Conservation (phyloP, 352 stramenopile species). For the Phytophthora citricola region DNA sequence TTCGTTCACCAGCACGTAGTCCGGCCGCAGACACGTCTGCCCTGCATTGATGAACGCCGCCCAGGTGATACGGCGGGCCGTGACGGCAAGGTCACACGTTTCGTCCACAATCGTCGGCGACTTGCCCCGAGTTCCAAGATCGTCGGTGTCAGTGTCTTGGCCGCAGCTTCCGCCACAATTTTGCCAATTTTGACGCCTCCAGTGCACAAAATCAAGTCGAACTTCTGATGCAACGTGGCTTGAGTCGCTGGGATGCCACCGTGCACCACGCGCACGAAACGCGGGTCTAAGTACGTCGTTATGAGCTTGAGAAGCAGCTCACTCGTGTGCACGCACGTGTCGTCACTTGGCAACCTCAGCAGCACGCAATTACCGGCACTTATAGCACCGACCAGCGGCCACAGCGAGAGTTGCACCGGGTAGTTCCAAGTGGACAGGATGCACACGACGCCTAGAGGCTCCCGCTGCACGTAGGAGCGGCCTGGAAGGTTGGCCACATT, state of each 20-base stretch:
- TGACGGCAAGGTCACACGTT: constrained; percentile 57
- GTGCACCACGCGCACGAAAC: constrained; percentile 78
- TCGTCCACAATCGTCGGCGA: constrained; percentile 86
- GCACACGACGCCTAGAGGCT: constrained; percentile 85
- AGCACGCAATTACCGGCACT: constrained; percentile 93
- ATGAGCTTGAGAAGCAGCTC: constrained; percentile 58
- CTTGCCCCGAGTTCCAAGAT: constrained; percentile 96
- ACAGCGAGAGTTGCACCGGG: constrained; percentile 77
- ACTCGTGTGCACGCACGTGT: constrained; percentile 57
- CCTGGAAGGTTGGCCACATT: constrained; percentile 63
- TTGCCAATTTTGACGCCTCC: constrained; percentile 78
- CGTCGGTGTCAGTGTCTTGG: constrained; percentile 94
- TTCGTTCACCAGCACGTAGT: constrained; percentile 92
- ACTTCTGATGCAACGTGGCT: constrained; percentile 73
- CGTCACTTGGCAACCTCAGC: constrained; percentile 91
- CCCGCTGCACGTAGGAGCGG: constrained; percentile 56
- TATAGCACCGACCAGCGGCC: constrained; percentile 80
- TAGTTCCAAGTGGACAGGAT: constrained; percentile 94
- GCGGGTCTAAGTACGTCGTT: constrained; percentile 63
- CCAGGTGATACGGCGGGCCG: constrained; percentile 84
- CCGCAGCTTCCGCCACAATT: constrained; percentile 90
- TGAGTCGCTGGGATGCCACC: constrained; percentile 76
- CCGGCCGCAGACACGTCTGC: constrained; percentile 95
- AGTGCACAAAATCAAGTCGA: constrained; percentile 83
- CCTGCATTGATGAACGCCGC: constrained; percentile 91